Evolutionary conservation across 495 filamentous ascomycete genomes (phyloP).

Genomic region (Aspergillus egyptiacus): DNA sequence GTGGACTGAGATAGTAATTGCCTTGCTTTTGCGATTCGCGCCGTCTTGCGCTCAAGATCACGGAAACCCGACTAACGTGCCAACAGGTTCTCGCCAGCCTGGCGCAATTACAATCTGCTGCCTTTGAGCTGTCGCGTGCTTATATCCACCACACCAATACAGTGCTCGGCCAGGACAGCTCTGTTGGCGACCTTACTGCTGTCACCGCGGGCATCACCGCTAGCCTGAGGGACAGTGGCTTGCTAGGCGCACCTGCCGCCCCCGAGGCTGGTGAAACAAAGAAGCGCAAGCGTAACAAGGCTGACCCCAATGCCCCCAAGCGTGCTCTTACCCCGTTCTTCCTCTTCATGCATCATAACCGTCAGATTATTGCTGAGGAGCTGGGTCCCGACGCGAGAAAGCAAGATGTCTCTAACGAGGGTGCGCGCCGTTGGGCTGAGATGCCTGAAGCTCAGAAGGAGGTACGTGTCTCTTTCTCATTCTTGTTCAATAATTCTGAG

Average conservation of each 20-base stretch:
- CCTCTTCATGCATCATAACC: slow-evolving; percentile 81
- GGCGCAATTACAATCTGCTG: slow-evolving; percentile 63
- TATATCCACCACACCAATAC: slow-evolving; percentile 80
- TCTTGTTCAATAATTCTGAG: background rate
- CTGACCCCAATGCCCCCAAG: slow-evolving; percentile 93
- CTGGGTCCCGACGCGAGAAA: slow-evolving; percentile 64
- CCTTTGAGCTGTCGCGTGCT: slow-evolving; percentile 66
- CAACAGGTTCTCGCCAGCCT: slow-evolving; percentile 66
- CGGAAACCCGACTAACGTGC: slow-evolving; percentile 19
- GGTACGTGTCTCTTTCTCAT: slow-evolving; percentile 42
- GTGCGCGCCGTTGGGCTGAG: slow-evolving; percentile 71
- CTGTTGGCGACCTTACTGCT: slow-evolving; percentile 42
- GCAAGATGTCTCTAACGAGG: slow-evolving; percentile 75
- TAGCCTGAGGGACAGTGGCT: slow-evolving; percentile 37
- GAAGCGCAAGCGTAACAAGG: slow-evolving; percentile 74
- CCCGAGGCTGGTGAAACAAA: slow-evolving; percentile 61
- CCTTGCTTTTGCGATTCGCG: background rate
- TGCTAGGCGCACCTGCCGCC: slow-evolving; percentile 37
- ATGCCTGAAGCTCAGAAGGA: slow-evolving; percentile 70
- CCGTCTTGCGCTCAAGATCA: background rate
- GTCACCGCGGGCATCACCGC: slow-evolving; percentile 45
- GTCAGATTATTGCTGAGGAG: slow-evolving; percentile 67
- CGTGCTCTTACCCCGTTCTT: slow-evolving; percentile 91
- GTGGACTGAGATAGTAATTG: background rate
- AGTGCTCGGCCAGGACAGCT: slow-evolving; percentile 58